A percentile compares a stretch with the other conserved stretches of the same genome.
Conservation (phyloP, 2,329 filamentous ascomycete genomes). For the Raffaelea albimanens region DNA sequence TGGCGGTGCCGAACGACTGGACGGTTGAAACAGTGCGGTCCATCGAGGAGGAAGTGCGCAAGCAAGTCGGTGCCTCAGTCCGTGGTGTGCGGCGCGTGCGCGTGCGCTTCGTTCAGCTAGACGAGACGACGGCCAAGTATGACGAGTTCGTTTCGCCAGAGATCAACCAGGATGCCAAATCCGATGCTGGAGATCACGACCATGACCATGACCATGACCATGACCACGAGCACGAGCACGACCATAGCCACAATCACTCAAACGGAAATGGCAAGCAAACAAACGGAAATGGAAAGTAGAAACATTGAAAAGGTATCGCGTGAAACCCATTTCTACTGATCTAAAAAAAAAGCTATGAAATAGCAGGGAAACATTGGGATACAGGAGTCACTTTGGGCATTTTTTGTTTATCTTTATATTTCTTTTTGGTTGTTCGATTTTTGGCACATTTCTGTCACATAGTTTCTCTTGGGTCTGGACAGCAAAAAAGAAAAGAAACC, state of each 20-base stretch:
- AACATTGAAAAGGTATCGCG: neutral
- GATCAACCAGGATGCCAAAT: slow-evolving; percentile 42
- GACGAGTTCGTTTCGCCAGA: slow-evolving; percentile 72
- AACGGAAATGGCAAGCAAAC: slow-evolving; percentile 3
- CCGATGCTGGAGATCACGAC: slow-evolving; percentile 46
- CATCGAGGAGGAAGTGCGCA: slow-evolving; percentile 66
- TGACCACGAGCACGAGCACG: slow-evolving; percentile 22
- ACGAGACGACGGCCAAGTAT: slow-evolving; percentile 45
- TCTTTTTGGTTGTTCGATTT: neutral
- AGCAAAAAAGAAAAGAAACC: too few species aligned
- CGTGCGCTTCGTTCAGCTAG: slow-evolving; percentile 70
- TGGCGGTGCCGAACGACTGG: slow-evolving; percentile 70
- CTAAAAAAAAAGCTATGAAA: neutral
- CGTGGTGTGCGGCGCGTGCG: slow-evolving; percentile 76
- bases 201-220: slow-evolving; percentile 33
- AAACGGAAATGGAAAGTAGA: neutral
- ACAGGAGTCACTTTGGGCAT: neutral
- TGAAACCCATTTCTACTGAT: too few species aligned
- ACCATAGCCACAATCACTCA: slow-evolving; percentile 13
- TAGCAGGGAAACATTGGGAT: too few species aligned
- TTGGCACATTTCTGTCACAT: neutral
- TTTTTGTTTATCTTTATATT: neutral
- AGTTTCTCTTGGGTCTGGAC: neutral
- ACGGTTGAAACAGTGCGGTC: slow-evolving; percentile 59
- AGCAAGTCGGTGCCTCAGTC: slow-evolving; percentile 64